These are phyloP conservation scores for Funneliformis geosporum DNA, from an alignment of 192 early-diverging fungal genomes.

Conservation along the genomic window DNA sequence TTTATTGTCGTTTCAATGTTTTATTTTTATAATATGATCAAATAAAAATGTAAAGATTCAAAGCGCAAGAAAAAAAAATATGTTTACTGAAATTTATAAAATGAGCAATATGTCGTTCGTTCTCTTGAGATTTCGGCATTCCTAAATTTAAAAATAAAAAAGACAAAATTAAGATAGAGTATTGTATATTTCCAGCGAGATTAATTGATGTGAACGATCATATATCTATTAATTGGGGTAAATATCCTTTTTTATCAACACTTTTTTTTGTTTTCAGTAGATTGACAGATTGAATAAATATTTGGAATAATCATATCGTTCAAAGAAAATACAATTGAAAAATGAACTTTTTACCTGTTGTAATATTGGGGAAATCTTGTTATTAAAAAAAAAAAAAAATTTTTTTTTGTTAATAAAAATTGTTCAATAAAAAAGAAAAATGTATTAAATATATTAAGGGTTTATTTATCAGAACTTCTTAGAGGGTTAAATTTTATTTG, in stretches of 20 bases:
- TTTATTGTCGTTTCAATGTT: too few species aligned
- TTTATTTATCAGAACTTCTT: slow-evolving; percentile 6
- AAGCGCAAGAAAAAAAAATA: too few species aligned
- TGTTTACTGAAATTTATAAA: too few species aligned
- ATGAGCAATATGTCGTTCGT: too few species aligned
- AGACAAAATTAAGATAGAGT: too few species aligned
- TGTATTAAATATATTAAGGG: neutral
- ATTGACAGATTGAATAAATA: neutral
- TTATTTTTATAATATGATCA: too few species aligned
- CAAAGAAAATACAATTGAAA: neutral
- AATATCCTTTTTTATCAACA: neutral
- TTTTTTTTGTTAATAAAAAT: neutral
- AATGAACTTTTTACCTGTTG: neutral
- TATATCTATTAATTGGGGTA: neutral
- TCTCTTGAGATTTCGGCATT: too few species aligned
- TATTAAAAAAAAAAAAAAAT: neutral
- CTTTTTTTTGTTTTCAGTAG: neutral
- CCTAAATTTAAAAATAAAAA: too few species aligned
- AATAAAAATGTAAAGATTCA: too few species aligned
- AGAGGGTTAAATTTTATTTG: neutral
- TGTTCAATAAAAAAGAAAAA: neutral
- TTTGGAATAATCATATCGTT: neutral
- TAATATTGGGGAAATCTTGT: neutral
- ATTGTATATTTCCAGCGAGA: too few species aligned
- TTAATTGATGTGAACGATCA: neutral